These are phyloP conservation scores for Calonectria montana DNA, from an alignment of 2,329 filamentous ascomycete species.

Conservation along the genomic window DNA sequence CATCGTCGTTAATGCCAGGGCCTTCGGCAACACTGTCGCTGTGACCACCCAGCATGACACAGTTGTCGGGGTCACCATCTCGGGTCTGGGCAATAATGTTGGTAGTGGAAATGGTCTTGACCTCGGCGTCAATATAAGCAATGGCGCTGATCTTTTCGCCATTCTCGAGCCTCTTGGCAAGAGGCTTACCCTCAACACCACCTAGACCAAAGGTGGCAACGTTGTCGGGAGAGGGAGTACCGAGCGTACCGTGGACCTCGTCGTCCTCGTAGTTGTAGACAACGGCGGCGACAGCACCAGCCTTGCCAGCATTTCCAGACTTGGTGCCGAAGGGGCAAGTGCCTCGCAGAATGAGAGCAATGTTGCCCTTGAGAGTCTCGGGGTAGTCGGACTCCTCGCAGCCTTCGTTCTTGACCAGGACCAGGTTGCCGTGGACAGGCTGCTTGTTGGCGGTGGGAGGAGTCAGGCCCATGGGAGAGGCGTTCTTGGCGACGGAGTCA, in stretches of 20 bases:
- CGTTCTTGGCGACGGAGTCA: constrained; percentile 60
- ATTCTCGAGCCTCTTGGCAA: constrained; percentile 64
- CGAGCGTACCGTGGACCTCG: constrained; percentile 75
- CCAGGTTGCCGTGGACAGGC: constrained; percentile 68
- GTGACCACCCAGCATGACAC: constrained; percentile 74
- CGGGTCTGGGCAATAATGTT: constrained; percentile 74
- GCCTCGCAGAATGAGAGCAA: constrained; percentile 79
- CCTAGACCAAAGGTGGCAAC: constrained; percentile 77
- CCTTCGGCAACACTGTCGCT: constrained; percentile 72
- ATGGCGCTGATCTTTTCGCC: constrained; percentile 64
- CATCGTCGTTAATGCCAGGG: constrained; percentile 83
- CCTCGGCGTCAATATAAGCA: constrained; percentile 69
- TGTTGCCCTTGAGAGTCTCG: constrained; percentile 65
- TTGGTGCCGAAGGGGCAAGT: constrained; percentile 79
- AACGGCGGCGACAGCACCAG: constrained; percentile 77
- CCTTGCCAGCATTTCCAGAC: constrained; percentile 73
- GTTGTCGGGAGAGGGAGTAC: constrained; percentile 67
- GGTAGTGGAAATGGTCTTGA: constrained; percentile 64
- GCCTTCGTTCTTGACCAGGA: constrained; percentile 71
- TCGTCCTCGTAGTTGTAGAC: constrained; percentile 80
- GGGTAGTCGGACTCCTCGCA: constrained; percentile 75
- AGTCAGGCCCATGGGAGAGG: constrained; percentile 72
- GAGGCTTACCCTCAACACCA: constrained; percentile 66
- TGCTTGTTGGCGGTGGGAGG: constrained; percentile 72
- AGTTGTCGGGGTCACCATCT: constrained; percentile 70